Evolutionary conservation across 495 filamentous ascomycete genomes (phyloP).

Genomic region (Gamarada debralockiae): DNA sequence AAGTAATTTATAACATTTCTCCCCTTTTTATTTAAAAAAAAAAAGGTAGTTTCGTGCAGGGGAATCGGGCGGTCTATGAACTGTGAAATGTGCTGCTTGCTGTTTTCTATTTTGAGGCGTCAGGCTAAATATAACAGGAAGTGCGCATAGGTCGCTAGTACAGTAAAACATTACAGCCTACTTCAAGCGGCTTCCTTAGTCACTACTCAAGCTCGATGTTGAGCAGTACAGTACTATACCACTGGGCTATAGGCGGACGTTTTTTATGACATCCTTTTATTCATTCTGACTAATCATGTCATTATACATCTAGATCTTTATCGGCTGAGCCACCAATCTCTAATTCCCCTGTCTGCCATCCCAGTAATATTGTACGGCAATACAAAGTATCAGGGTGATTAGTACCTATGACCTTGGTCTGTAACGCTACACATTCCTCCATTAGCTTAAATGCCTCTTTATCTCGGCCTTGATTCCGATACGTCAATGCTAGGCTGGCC

Average conservation of each 20-base stretch:
- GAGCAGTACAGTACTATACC: no score
- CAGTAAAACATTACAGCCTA: neutral
- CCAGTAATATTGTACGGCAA: neutral
- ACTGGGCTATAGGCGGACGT: neutral
- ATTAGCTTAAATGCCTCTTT: conserved; percentile 22
- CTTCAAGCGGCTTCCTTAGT: neutral
- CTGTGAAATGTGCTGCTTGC: no score
- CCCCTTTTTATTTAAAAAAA: no score
- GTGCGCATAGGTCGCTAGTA: no score
- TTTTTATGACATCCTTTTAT: neutral
- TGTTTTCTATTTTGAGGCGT: neutral
- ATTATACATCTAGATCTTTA: neutral
- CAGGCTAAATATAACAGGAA: neutral
- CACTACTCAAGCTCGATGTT: neutral
- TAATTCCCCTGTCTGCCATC: neutral
- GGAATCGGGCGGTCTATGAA: no score
- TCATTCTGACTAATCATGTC: neutral
- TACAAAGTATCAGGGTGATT: conserved; percentile 2
- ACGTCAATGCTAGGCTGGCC: conserved; percentile 26
- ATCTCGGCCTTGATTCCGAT: conserved; percentile 24
- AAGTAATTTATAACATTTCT: neutral
- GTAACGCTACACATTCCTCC: neutral
- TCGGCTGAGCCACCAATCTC: neutral
- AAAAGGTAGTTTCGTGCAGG: no score
- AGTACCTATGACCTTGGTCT: neutral